Percentiles rank a stretch among this genome's conserved stretches.
Evolutionary conservation across 352 stramenopile species (phyloP).

Genomic region (Globisporangium irregulare): DNA sequence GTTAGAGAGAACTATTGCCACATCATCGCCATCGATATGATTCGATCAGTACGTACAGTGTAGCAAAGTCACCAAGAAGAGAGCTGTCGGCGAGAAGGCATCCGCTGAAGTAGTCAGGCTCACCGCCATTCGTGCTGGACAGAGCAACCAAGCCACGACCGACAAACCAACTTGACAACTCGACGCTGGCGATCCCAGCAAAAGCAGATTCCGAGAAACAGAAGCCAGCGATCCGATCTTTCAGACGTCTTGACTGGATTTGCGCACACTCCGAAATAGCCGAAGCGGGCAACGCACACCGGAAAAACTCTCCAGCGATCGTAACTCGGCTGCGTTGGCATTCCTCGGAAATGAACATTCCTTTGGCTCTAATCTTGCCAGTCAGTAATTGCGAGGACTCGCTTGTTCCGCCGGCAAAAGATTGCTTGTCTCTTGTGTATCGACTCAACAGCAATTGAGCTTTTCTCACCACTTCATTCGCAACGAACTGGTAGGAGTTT

Average conservation of each 20-base stretch:
- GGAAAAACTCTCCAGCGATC: slow-evolving; percentile 33
- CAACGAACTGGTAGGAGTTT: slow-evolving; percentile 32
- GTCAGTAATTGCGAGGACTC: not conserved
- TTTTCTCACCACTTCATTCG: slow-evolving; percentile 26
- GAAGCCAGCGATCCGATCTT: slow-evolving; percentile 33
- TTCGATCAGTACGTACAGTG: slow-evolving; percentile 17
- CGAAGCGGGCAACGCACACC: slow-evolving; percentile 20
- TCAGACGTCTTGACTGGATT: slow-evolving; percentile 33
- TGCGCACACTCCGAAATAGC: slow-evolving; percentile 26
- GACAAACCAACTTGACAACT: slow-evolving; percentile 35
- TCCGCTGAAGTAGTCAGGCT: slow-evolving; percentile 17
- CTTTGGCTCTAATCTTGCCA: not conserved
- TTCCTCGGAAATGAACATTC: not conserved
- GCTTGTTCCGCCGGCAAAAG: not conserved
- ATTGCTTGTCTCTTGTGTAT: slow-evolving; percentile 15
- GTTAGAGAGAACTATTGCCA: not conserved
- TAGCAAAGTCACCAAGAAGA: slow-evolving; percentile 15
- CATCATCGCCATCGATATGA: too few species aligned
- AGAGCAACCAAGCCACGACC: slow-evolving; percentile 31
- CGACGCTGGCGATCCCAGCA: slow-evolving; percentile 16
- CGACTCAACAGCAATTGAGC: slow-evolving; percentile 29
- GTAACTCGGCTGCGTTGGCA: not conserved
- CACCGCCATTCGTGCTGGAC: slow-evolving; percentile 18
- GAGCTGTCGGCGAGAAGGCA: slow-evolving; percentile 17
- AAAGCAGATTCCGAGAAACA: slow-evolving; percentile 26